A percentile compares a stretch with the other conserved stretches of the same genome.
These are phyloP conservation scores for Leavenworthia alabamica DNA, from an alignment of 345 rosid species.

Conservation along the genomic window DNA sequence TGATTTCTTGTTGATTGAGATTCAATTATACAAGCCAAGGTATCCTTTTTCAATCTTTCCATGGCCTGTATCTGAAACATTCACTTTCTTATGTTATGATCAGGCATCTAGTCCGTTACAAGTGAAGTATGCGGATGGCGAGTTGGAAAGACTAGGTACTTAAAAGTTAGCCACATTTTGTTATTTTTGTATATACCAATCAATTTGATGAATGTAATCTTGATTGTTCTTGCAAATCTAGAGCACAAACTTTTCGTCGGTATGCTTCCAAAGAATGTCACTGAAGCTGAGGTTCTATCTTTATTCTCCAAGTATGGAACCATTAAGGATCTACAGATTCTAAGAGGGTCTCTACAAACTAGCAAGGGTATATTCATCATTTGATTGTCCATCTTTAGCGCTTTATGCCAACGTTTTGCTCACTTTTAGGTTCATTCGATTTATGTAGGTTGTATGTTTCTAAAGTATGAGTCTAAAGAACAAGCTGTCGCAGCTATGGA, in stretches of 20 bases:
- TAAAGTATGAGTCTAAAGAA: conserved; percentile 89
- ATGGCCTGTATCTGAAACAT: neutral
- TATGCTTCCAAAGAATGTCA: conserved; percentile 94
- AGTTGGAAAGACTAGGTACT: conserved; percentile 89
- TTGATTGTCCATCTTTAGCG: neutral
- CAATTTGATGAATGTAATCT: neutral
- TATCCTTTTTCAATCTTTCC: neutral
- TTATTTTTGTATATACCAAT: neutral
- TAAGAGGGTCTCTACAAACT: conserved; percentile 88
- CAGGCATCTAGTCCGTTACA: conserved; percentile 98
- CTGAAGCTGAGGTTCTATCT: conserved; percentile 68
- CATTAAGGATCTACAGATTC: conserved; percentile 78
- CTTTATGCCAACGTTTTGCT: neutral
- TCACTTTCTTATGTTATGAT: conserved; percentile 16
- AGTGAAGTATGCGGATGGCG: conserved; percentile 99
- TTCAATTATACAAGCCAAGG: neutral
- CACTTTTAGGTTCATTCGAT: neutral
- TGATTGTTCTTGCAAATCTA: conserved; percentile 34
- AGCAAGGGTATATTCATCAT: conserved; percentile 57
- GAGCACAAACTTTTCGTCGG: conserved; percentile 98
- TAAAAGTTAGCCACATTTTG: neutral
- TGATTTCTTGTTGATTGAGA: neutral
- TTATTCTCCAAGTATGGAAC: conserved; percentile 73
- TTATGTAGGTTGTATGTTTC: conserved; percentile 75
- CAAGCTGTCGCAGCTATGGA: conserved; percentile 88